Evolutionary conservation across 2,329 filamentous ascomycete species (phyloP).

Genomic region (Xenosphaeropsis pyriputrescens): DNA sequence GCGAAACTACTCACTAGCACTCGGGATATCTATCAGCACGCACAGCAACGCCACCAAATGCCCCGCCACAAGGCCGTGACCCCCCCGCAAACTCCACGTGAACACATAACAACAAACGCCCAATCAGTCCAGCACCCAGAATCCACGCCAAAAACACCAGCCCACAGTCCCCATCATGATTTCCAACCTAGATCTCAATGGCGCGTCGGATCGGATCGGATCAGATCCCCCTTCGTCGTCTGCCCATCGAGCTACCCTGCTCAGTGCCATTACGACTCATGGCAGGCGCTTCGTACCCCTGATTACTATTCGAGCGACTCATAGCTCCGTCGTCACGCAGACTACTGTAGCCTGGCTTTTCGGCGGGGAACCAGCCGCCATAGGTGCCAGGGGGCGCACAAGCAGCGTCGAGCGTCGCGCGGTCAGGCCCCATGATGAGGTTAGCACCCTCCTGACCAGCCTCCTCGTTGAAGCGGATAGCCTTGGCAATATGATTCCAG

Average conservation of each 20-base stretch:
- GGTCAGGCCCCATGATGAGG: slow-evolving; percentile 7
- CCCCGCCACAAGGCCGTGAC: too few species aligned
- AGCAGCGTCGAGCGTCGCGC: not conserved
- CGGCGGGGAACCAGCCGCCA: not conserved
- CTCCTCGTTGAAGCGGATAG: slow-evolving; percentile 16
- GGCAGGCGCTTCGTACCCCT: not conserved
- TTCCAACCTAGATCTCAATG: too few species aligned
- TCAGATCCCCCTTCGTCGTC: not conserved
- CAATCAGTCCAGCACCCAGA: too few species aligned
- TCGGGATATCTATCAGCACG: too few species aligned
- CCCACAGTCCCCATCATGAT: too few species aligned
- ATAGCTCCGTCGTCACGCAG: slow-evolving; percentile 1
- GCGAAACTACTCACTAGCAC: too few species aligned
- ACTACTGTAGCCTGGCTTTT: not conserved
- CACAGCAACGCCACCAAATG: too few species aligned
- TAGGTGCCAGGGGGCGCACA: not conserved
- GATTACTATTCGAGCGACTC: not conserved
- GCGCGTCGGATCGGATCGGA: too few species aligned
- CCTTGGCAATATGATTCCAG: slow-evolving; percentile 9
- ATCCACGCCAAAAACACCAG: too few species aligned
- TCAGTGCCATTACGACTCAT: slow-evolving; percentile 1
- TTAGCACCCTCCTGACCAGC: slow-evolving; percentile 14
- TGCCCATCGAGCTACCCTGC: not conserved
- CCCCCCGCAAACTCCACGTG: too few species aligned
- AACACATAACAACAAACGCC: too few species aligned